These are phyloP conservation scores for Alternaria ethzedia DNA, from an alignment of 2,329 filamentous ascomycete genomes.

Conservation along the genomic window DNA sequence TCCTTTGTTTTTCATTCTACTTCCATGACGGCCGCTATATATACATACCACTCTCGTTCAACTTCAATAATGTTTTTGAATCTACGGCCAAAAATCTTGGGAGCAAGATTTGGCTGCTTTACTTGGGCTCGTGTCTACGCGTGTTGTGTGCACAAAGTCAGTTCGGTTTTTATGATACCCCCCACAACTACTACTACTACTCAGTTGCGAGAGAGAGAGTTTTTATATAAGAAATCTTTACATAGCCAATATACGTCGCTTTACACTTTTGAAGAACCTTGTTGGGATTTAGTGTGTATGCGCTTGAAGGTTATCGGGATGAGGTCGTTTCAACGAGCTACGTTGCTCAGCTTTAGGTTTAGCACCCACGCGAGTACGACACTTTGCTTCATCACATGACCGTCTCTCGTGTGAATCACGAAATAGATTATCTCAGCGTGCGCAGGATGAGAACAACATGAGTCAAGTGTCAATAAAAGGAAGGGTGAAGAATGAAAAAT, in stretches of 20 bases:
- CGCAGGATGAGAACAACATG: background rate
- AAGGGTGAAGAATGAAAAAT: background rate
- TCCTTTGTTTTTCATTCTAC: constrained; percentile 33
- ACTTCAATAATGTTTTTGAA: constrained; percentile 23
- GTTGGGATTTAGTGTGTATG: background rate
- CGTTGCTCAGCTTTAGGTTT: background rate
- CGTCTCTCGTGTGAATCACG: background rate
- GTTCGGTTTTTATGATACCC: constrained; percentile 5
- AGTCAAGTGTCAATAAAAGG: background rate
- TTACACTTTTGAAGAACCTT: background rate
- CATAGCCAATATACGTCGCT: background rate
- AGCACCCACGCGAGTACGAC: background rate
- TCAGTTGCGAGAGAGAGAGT: background rate
- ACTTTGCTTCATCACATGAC: background rate
- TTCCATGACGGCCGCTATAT: constrained; percentile 6
- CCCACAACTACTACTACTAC: background rate
- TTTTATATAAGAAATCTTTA: background rate
- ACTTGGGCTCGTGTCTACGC: background rate
- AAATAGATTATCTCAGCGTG: background rate
- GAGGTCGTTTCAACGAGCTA: background rate
- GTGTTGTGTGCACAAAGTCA: background rate
- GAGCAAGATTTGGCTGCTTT: background rate
- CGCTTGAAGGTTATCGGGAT: background rate
- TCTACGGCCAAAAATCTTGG: constrained; percentile 2
- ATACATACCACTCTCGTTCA: background rate